These are phyloP conservation scores for Tubosaeta brunneosetosa DNA, from an alignment of 768 basidiomycete species.

Conservation along the genomic window DNA sequence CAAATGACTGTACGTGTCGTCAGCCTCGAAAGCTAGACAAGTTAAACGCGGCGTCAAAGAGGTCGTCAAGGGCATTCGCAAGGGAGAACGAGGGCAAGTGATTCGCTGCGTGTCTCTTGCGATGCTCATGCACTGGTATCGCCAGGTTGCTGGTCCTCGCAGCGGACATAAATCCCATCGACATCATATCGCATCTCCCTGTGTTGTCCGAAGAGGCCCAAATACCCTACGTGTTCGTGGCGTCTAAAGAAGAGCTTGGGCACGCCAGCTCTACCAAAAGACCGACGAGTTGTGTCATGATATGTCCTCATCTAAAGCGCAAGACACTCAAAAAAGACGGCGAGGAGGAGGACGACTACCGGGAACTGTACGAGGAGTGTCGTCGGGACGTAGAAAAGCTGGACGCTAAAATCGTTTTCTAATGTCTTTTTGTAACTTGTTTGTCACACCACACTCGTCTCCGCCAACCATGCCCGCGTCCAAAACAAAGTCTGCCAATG, in stretches of 20 bases:
- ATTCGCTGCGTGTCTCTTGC: background rate
- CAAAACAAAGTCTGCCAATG: constrained; percentile 55
- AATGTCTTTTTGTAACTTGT: constrained; percentile 13
- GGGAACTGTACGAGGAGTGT: constrained; percentile 82
- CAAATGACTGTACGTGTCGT: background rate
- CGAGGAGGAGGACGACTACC: constrained; percentile 79
- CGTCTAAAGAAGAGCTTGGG: constrained; percentile 93
- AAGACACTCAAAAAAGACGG: constrained; percentile 57
- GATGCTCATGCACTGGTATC: constrained; percentile 4
- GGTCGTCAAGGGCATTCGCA: constrained; percentile 94
- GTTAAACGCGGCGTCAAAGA: constrained; percentile 98
- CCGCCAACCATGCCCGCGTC: constrained; percentile 32
- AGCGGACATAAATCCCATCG: constrained; percentile 95
- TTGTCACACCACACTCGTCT: constrained; percentile 18
- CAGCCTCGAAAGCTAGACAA: constrained; percentile 91
- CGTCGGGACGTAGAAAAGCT: constrained; percentile 80
- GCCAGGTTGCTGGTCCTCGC: constrained; percentile 83
- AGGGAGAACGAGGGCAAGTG: constrained; percentile 92
- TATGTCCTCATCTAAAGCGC: constrained; percentile 79
- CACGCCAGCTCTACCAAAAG: constrained; percentile 95
- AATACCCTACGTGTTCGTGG: constrained; percentile 85
- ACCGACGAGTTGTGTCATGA: constrained; percentile 96
- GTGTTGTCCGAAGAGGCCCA: constrained; percentile 90
- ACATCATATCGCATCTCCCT: constrained; percentile 97
- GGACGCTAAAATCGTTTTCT: constrained; percentile 66